A percentile compares a stretch with the other conserved stretches of the same genome.
Evolutionary conservation across 2,329 filamentous ascomycete species (phyloP).

Genomic region (Chaetomium olivaceum): DNA sequence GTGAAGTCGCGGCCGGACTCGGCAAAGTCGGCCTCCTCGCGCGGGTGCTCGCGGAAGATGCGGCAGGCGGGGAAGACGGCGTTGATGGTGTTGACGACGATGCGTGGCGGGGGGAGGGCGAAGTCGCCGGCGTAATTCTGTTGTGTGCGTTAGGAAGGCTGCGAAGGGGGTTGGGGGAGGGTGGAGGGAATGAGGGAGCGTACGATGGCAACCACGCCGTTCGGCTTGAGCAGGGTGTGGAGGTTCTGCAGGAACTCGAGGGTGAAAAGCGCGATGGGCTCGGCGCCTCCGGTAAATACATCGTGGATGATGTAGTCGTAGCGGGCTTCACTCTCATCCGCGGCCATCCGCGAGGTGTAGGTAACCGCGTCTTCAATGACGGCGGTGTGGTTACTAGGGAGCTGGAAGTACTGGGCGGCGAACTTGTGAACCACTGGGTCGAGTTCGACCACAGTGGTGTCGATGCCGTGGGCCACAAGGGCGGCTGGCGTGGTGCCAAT

Average conservation of each 20-base stretch:
- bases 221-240: slow-evolving; percentile 67
- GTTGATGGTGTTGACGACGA: slow-evolving; percentile 80
- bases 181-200: slow-evolving; percentile 38
- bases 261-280: slow-evolving; percentile 87
- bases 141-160: neutral
- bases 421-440: slow-evolving; percentile 87
- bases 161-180: slow-evolving; percentile 7
- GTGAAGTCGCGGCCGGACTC: slow-evolving; percentile 70
- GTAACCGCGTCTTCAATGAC: slow-evolving; percentile 78
- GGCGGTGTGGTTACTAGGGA: slow-evolving; percentile 75
- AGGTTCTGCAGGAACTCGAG: slow-evolving; percentile 76
- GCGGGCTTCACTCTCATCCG: slow-evolving; percentile 39
- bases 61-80: slow-evolving; percentile 85
- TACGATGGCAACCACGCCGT: slow-evolving; percentile 86
- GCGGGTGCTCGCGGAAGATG: slow-evolving; percentile 77
- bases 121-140: slow-evolving; percentile 96
- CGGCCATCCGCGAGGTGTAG: slow-evolving; percentile 57
- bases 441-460: slow-evolving; percentile 93
- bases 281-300: slow-evolving; percentile 94
- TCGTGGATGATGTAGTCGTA: slow-evolving; percentile 97
- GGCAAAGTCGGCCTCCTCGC: slow-evolving; percentile 50
- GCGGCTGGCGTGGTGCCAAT: slow-evolving; percentile 90
- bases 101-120: slow-evolving; percentile 69
- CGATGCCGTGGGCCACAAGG: slow-evolving; percentile 81
- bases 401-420: slow-evolving; percentile 77